Percentiles rank a stretch among this genome's conserved stretches.
These are phyloP conservation scores for Cladosporium sp. DNA, from an alignment of 2,329 filamentous ascomycete genomes.

Conservation along the genomic window DNA sequence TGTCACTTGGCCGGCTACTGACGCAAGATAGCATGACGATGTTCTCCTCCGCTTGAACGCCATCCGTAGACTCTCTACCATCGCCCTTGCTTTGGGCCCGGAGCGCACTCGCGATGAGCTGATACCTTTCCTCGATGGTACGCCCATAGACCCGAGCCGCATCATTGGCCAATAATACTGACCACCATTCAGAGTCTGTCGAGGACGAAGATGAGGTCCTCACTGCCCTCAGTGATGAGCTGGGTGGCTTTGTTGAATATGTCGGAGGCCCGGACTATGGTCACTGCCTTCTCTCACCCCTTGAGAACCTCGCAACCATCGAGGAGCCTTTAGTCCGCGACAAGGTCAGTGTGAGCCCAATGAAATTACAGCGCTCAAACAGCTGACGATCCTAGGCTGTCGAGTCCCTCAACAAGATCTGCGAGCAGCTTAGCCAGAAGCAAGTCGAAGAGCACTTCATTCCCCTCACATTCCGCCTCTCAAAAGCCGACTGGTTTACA, in stretches of 20 bases:
- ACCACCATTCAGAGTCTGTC: slow-evolving; percentile 72
- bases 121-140: slow-evolving; percentile 98
- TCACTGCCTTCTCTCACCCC: slow-evolving; percentile 91
- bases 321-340: slow-evolving; percentile 96
- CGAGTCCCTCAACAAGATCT: slow-evolving; percentile 99
- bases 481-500: slow-evolving; percentile 99
- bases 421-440: slow-evolving; percentile 79
- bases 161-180: slow-evolving; percentile 19
- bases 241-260: slow-evolving; percentile 95
- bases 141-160: slow-evolving; percentile 38
- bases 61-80: slow-evolving; percentile 96
- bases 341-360: slow-evolving; percentile 63
- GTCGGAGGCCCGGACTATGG: slow-evolving; percentile 91
- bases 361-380: slow-evolving; percentile 18
- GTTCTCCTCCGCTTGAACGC: slow-evolving; percentile 96
- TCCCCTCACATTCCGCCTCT: slow-evolving; percentile 87
- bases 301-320: slow-evolving; percentile 97
- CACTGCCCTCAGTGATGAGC: slow-evolving; percentile 92
- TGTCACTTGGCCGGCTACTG: slow-evolving; percentile 4
- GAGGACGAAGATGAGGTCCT: slow-evolving; percentile 99
- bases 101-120: slow-evolving; percentile 97
- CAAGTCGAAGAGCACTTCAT: slow-evolving; percentile 98
- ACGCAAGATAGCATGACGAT: slow-evolving; percentile 76
- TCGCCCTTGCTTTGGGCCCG: slow-evolving; percentile 89
- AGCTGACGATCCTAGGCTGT: slow-evolving; percentile 65